Percentiles rank a stretch among this genome's conserved stretches.
These are phyloP conservation scores for Cornus controversa DNA, from an alignment of 148 eudicot species.

Conservation along the genomic window DNA sequence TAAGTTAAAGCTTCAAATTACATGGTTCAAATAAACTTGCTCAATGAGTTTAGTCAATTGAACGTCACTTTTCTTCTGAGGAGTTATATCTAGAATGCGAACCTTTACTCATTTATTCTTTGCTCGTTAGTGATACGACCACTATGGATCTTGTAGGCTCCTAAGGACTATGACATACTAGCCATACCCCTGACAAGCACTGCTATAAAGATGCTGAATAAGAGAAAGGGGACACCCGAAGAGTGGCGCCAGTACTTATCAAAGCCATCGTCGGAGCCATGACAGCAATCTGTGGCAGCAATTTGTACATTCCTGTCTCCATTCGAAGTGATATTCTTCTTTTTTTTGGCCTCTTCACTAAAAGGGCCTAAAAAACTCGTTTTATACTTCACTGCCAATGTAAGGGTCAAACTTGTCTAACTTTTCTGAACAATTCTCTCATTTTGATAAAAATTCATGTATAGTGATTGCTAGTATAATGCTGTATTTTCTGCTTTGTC, in stretches of 20 bases:
- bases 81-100: neutral
- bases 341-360: neutral
- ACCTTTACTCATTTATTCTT: neutral
- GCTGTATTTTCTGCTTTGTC: slow-evolving; percentile 1
- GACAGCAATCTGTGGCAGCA: slow-evolving; percentile 17
- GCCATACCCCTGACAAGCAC: slow-evolving; percentile 54
- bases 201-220: slow-evolving; percentile 67
- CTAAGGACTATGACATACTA: slow-evolving; percentile 48
- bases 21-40: no score
- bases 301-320: slow-evolving; percentile 16
- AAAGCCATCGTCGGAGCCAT: slow-evolving; percentile 17
- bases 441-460: neutral
- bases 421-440: neutral
- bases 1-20: no score
- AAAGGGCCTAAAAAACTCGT: neutral
- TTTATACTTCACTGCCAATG: neutral
- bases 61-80: neutral
- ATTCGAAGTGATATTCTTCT: slow-evolving; percentile 8
- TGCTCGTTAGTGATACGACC: neutral
- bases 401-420: neutral
- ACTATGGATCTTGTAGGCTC: slow-evolving; percentile 49
- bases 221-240: slow-evolving; percentile 66
- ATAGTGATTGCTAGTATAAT: neutral
- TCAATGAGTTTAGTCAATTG: neutral
- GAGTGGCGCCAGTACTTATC: slow-evolving; percentile 88